phyloP scores from a whole-genome alignment of 768 basidiomycete species.

The Lyophyllum shimeji region DNA sequence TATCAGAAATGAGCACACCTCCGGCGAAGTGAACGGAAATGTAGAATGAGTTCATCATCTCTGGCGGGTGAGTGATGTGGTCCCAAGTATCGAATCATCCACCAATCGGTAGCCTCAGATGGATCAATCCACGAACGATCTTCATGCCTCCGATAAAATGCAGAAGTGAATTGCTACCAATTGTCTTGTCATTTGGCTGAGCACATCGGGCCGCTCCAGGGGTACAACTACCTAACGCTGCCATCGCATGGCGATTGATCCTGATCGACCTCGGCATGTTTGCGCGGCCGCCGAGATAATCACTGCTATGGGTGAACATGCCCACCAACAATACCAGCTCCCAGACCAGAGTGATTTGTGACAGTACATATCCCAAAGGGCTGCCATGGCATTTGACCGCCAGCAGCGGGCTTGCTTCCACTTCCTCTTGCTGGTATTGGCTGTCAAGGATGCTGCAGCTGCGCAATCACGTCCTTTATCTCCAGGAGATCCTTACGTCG shows the following conservation, averaged over 20 bases:
- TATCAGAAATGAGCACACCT: background rate
- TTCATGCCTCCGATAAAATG: background rate
- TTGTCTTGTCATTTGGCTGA: background rate
- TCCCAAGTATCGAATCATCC: background rate
- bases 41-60: background rate
- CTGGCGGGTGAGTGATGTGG: background rate
- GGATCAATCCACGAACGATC: background rate
- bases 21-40: background rate
- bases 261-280: background rate
- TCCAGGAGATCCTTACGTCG: slow-evolving; percentile 36
- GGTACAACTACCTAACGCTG: background rate
- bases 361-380: background rate
- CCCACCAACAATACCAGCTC: no score
- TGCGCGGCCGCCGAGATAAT: no score
- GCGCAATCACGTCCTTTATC: slow-evolving; percentile 14
- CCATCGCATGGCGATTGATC: background rate
- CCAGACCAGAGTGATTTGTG: background rate
- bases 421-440: background rate
- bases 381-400: slow-evolving; percentile 1
- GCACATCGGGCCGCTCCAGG: background rate
- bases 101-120: background rate
- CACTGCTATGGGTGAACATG: no score
- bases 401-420: background rate
- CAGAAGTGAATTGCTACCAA: no score
- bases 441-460: background rate